Evolutionary conservation across 1,284 basidiomycete genomes (phyloP), one percentile per base, ranked within the genome.

Genomic region (Xerocomus minutiporus): DNA sequence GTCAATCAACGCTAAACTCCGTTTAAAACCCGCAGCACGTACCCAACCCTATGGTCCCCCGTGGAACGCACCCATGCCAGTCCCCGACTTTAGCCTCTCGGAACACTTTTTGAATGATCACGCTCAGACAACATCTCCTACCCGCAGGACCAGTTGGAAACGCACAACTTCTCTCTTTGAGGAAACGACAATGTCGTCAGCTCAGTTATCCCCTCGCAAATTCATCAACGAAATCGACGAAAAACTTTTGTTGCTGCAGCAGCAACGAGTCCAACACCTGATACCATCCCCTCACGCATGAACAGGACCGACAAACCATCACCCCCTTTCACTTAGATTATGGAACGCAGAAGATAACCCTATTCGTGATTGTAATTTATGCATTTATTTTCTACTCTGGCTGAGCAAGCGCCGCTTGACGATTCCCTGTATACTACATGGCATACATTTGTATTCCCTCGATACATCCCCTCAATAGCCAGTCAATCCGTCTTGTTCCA

Each of bases 401-500:
- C 17, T 17, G 11, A 41, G 4, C 5, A 25, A 40, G 20, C 12
- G 13, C 6, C 11, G 36, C 7, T 20, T 23, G 12, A 41, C 13
- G 25, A 44, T 23, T 28, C 13, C 42, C 20, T 60, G 45, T 62
- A 43, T 38, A 28, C 15, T 28, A 29, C 23, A 20, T 26, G 11
- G 17, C 38, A 40, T 61, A 53, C 48, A 61, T 53, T 52, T 62
- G 52, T 56, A 60, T 46, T 46, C 13, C 47, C 46, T 41, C 32
- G 7, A 40, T 40, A 40, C n/a, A 5, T 42, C 25, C 11, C 40
- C 8, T 26, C 32, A 48, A 42, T 51, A 23, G 5, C 50, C 34
- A 23, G 46, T 66, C 20, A 75, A 58, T 25, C 84, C 84, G 58
- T 88, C 88, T 31, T 78, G 70, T 17, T 77, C 77, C 17, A 94